Evolutionary conservation across 495 filamentous ascomycete genomes (phyloP).

Genomic region (Penicillium daleae): DNA sequence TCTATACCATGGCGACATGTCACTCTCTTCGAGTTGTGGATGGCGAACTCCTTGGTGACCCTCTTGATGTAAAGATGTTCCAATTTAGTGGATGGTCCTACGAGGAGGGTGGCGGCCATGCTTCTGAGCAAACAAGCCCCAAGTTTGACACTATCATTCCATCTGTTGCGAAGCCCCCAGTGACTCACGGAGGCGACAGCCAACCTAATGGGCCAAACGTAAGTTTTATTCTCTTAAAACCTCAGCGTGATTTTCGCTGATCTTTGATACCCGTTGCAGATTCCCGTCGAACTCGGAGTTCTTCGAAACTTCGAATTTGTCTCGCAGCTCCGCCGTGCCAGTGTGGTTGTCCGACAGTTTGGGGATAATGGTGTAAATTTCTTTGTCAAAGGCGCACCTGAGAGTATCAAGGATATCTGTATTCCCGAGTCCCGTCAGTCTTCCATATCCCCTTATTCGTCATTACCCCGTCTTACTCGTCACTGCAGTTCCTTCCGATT

Average conservation of each 20-base stretch:
- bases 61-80: slow-evolving; percentile 98
- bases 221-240: slow-evolving; percentile 8
- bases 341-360: slow-evolving; percentile 87
- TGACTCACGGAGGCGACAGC: slow-evolving; percentile 9
- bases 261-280: slow-evolving; percentile 22
- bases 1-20: slow-evolving; percentile 97
- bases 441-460: neutral
- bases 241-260: slow-evolving; percentile 1
- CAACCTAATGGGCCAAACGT: slow-evolving; percentile 33
- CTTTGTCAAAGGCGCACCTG: slow-evolving; percentile 96
- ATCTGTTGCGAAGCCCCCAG: slow-evolving; percentile 79
- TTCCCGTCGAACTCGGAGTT: slow-evolving; percentile 76
- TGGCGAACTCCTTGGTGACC: slow-evolving; percentile 87
- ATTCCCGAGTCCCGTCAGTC: slow-evolving; percentile 72
- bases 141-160: slow-evolving; percentile 70
- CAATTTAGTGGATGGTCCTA: slow-evolving; percentile 94
- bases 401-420: slow-evolving; percentile 95
- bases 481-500: slow-evolving; percentile 77
- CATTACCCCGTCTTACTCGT: slow-evolving; percentile 13
- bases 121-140: slow-evolving; percentile 56
- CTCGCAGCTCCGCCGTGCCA: slow-evolving; percentile 91
- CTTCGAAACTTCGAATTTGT: slow-evolving; percentile 93
- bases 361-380: slow-evolving; percentile 77
- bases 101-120: slow-evolving; percentile 70
- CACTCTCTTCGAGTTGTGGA: slow-evolving; percentile 90